A percentile compares a stretch with the other conserved stretches of the same genome.
These are phyloP conservation scores for Silene latifolia DNA, from an alignment of 148 eudicot species.

Conservation along the genomic window DNA sequence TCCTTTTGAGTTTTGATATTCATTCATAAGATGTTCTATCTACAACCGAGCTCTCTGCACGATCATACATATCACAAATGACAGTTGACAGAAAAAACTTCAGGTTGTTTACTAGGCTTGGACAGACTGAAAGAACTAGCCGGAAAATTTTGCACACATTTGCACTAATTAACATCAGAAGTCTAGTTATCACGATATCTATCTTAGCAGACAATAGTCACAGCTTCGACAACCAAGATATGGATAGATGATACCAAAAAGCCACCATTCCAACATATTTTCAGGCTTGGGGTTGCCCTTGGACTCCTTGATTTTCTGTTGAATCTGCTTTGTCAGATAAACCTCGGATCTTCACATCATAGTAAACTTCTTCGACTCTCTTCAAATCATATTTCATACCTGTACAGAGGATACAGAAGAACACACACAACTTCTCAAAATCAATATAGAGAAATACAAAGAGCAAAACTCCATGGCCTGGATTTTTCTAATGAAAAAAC, in stretches of 20 bases:
- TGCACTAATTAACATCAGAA: background rate
- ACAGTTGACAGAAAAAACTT: background rate
- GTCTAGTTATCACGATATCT: background rate
- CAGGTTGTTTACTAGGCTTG: background rate
- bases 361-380: constrained; percentile 89
- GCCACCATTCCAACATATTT: background rate
- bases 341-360: constrained; percentile 95
- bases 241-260: background rate
- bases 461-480: background rate
- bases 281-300: constrained; percentile 25
- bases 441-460: background rate
- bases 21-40: background rate
- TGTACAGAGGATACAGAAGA: constrained; percentile 22
- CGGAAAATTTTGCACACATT: background rate
- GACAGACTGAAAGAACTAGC: background rate
- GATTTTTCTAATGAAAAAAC: background rate
- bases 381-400: constrained; percentile 95
- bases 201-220: background rate
- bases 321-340: constrained; percentile 46
- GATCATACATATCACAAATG: background rate
- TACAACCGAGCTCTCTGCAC: background rate
- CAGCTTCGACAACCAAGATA: background rate
- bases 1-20: background rate
- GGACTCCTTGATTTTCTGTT: constrained; percentile 37
- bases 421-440: background rate